Percentiles rank a stretch among this genome's conserved stretches.
Conservation (phyloP, 306 rosid species). For the Dalbergia cultrata region DNA sequence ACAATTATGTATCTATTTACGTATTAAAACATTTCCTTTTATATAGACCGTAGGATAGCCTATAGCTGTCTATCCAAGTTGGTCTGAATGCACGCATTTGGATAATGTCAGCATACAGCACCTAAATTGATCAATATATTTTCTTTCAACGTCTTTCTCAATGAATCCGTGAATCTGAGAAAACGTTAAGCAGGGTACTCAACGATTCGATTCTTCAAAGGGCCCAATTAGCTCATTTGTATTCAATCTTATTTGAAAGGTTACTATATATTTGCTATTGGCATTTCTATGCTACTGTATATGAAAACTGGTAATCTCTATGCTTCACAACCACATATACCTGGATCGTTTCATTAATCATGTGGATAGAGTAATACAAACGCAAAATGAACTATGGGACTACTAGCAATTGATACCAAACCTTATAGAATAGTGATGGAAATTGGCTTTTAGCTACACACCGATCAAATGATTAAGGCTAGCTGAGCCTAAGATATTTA, state of each 20-base stretch:
- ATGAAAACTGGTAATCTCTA: not conserved
- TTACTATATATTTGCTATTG: not conserved
- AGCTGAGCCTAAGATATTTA: not conserved
- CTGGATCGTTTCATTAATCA: not conserved
- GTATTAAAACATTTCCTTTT: conserved; percentile 9
- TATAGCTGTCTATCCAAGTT: conserved; percentile 28
- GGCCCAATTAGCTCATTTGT: not conserved
- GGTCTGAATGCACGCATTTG: not conserved
- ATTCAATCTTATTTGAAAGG: not conserved
- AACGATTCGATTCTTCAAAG: not conserved
- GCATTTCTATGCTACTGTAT: not conserved
- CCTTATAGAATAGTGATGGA: not conserved
- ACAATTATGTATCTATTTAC: not conserved
- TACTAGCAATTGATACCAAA: not conserved
- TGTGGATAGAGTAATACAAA: not conserved
- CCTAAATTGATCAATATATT: not conserved
- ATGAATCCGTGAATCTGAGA: not conserved
- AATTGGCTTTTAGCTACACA: not conserved
- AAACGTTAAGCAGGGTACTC: not conserved
- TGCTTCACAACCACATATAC: not conserved
- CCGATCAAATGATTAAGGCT: not conserved
- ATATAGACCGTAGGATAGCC: not conserved
- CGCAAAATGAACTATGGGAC: not conserved
- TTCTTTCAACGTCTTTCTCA: not conserved
- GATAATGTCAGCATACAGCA: not conserved